A percentile compares a stretch with the other conserved stretches of the same genome.
These are phyloP conservation scores for Rhodotorula sp. DNA, from an alignment of 1,284 basidiomycete species.

Conservation along the genomic window DNA sequence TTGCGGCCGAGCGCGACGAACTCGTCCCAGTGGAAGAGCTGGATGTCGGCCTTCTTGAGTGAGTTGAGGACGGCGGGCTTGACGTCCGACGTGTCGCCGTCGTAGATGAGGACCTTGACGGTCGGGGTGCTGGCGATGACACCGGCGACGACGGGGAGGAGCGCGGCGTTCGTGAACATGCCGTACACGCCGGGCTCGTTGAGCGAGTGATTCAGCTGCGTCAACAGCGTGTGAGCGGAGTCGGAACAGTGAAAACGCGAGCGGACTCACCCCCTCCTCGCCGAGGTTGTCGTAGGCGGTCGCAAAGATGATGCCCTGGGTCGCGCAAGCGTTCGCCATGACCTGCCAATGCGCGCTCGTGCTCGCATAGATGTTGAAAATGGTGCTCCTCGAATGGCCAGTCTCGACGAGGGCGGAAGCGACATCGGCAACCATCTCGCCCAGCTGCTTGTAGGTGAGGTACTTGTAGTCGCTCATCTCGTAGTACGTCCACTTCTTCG, in stretches of 20 bases:
- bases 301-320: slow-evolving; percentile 74
- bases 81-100: slow-evolving; percentile 61
- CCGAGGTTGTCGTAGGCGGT: slow-evolving; percentile 98
- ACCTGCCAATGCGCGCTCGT: slow-evolving; percentile 75
- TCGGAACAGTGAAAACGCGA: neutral
- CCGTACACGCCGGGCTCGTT: slow-evolving; percentile 83
- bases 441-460: slow-evolving; percentile 67
- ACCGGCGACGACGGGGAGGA: slow-evolving; percentile 63
- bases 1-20: slow-evolving; percentile 63
- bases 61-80: slow-evolving; percentile 53
- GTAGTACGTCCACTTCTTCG: slow-evolving; percentile 94
- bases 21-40: slow-evolving; percentile 64
- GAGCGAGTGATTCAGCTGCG: slow-evolving; percentile 74
- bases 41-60: slow-evolving; percentile 52
- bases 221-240: neutral
- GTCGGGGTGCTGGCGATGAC: slow-evolving; percentile 52
- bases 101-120: slow-evolving; percentile 79
- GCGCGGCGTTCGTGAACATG: slow-evolving; percentile 88
- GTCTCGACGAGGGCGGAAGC: slow-evolving; percentile 70
- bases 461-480: slow-evolving; percentile 85
- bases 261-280: slow-evolving; percentile 47
- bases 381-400: slow-evolving; percentile 65
- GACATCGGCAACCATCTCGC: slow-evolving; percentile 62
- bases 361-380: slow-evolving; percentile 88
- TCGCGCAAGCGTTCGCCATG: slow-evolving; percentile 72